phyloP scores from a whole-genome alignment of 2,329 filamentous ascomycete species.

The Paecilomyces fulvus region DNA sequence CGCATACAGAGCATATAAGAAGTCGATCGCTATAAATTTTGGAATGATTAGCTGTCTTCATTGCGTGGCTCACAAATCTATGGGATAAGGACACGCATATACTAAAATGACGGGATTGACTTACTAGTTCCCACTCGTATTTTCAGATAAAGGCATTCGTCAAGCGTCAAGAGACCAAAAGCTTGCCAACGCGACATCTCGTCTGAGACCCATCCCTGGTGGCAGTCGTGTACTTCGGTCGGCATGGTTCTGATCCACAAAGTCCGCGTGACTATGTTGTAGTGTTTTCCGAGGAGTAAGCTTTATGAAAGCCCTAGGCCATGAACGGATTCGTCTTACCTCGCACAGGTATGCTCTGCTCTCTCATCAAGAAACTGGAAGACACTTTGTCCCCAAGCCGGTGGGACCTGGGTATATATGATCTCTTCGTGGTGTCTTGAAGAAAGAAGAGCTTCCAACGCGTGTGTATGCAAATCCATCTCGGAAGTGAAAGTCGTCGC shows the following conservation, averaged over 20 bases:
- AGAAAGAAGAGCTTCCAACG: not conserved
- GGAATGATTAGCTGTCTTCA: no score
- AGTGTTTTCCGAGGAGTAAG: conserved; percentile 2
- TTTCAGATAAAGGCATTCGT: not conserved
- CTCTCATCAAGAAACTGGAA: not conserved
- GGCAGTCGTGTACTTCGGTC: conserved; percentile 1
- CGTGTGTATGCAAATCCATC: not conserved
- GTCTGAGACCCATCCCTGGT: not conserved
- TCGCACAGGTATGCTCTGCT: not conserved
- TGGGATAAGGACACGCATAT: no score
- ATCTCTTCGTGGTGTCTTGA: conserved; percentile 1
- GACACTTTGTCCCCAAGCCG: not conserved
- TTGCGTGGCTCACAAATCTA: no score
- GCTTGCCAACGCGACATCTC: not conserved
- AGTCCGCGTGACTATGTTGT: not conserved
- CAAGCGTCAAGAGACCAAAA: not conserved
- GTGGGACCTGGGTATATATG: not conserved
- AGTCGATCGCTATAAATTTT: no score
- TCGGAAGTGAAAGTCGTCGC: not conserved
- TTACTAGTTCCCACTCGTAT: not conserved
- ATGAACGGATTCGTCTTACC: not conserved
- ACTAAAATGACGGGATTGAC: not conserved
- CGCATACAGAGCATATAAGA: not conserved
- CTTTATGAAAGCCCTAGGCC: not conserved
- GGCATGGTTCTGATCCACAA: conserved; percentile 1